phyloP scores from a whole-genome alignment of 1,284 basidiomycete species.

The Macrocystidia cucumis region DNA sequence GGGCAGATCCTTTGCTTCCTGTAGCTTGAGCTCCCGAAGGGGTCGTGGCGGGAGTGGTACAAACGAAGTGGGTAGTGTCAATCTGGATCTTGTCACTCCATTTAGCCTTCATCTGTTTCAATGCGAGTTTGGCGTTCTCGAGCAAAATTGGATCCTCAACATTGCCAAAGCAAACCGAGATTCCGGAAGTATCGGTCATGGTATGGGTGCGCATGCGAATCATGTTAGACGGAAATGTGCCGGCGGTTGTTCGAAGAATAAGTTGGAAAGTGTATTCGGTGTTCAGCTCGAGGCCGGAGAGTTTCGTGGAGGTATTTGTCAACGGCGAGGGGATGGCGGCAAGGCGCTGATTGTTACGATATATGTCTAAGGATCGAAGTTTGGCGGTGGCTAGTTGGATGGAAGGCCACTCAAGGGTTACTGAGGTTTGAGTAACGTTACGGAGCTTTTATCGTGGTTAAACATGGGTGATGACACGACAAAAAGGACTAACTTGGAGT shows the following conservation, averaged over 20 bases:
- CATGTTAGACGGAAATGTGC: constrained; percentile 79
- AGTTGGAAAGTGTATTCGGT: constrained; percentile 92
- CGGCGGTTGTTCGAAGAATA: constrained; percentile 83
- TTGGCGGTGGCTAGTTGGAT: constrained; percentile 82
- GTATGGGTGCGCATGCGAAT: constrained; percentile 84
- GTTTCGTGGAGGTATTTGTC: constrained; percentile 82
- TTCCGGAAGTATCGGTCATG: constrained; percentile 89
- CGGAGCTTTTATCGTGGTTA: constrained; percentile 48
- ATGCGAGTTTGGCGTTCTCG: constrained; percentile 70
- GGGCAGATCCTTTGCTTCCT: constrained; percentile 41
- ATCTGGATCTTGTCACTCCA: constrained; percentile 93
- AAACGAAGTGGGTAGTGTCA: constrained; percentile 95
- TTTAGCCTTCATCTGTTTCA: constrained; percentile 79
- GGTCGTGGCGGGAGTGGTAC: constrained; percentile 75
- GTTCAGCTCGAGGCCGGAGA: constrained; percentile 83
- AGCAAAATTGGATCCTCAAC: constrained; percentile 71
- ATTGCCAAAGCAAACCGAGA: constrained; percentile 88
- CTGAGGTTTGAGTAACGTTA: constrained; percentile 91
- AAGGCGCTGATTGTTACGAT: constrained; percentile 82
- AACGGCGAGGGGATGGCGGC: constrained; percentile 77
- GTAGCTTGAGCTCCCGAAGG: constrained; percentile 51
- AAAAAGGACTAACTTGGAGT: constrained; percentile 43
- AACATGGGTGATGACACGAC: not conserved
- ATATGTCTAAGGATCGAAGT: constrained; percentile 84
- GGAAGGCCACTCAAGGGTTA: constrained; percentile 86